phyloP scores from a whole-genome alignment of 2,329 filamentous ascomycete species.

The Aotearoamyces nothofagi region DNA sequence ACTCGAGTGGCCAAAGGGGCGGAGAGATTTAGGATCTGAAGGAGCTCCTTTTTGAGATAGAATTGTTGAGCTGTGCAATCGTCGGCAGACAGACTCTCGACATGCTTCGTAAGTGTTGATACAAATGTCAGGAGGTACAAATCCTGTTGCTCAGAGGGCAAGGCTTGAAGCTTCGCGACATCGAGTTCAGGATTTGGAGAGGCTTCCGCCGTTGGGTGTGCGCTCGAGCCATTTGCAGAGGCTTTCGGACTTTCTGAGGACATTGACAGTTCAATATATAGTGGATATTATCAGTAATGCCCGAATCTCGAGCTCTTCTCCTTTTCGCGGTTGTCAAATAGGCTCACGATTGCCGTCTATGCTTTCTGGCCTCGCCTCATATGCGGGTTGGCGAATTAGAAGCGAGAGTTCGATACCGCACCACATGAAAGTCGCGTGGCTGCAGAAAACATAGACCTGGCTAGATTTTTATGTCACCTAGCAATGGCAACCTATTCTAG shows the following conservation, averaged over 20 bases:
- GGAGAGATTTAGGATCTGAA: constrained; percentile 76
- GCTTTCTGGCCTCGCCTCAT: too few species aligned
- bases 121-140: constrained; percentile 85
- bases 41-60: constrained; percentile 83
- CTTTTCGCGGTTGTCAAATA: too few species aligned
- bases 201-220: constrained; percentile 21
- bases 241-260: constrained; percentile 14
- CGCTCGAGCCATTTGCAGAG: constrained; percentile 19
- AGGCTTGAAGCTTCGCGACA: constrained; percentile 70
- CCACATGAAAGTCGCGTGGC: too few species aligned
- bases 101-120: constrained; percentile 67
- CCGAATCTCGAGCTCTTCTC: too few species aligned
- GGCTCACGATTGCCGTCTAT: too few species aligned
- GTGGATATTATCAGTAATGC: too few species aligned
- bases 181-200: constrained; percentile 65
- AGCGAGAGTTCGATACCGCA: too few species aligned
- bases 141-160: constrained; percentile 90
- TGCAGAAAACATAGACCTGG: too few species aligned
- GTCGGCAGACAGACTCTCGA: constrained; percentile 57
- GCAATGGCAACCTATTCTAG: constrained; percentile 17
- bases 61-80: constrained; percentile 80
- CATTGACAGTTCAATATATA: constrained; percentile 17
- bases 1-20: constrained; percentile 75
- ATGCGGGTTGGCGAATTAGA: too few species aligned
- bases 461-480: too few species aligned